These are phyloP conservation scores for Colletotrichum camelliae DNA, from an alignment of 2,329 filamentous ascomycete genomes.

Conservation along the genomic window DNA sequence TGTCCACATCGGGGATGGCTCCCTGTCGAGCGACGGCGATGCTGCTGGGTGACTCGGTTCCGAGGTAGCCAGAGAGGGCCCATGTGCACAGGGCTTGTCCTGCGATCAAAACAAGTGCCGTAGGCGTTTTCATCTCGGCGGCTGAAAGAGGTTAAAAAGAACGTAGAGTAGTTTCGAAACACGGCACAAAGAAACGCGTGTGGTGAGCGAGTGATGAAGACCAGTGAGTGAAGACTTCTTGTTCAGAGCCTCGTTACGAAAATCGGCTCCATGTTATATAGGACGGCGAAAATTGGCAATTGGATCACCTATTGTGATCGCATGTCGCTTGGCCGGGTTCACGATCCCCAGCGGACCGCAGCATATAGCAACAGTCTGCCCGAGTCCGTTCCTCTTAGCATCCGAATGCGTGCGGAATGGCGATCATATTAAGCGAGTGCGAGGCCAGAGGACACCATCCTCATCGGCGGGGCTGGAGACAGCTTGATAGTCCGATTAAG, in stretches of 20 bases:
- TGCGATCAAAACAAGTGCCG: fast-evolving
- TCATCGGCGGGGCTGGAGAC: not conserved
- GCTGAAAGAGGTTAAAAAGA: not conserved
- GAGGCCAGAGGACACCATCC: not conserved
- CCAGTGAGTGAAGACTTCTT: not conserved
- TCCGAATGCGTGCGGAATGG: not conserved
- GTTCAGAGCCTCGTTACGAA: not conserved
- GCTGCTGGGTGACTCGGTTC: not conserved
- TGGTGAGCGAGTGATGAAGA: not conserved
- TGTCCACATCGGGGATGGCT: fast-evolving
- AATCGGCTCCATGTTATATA: not conserved
- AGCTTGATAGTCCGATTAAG: too few relatives aligned
- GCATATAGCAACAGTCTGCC: not conserved
- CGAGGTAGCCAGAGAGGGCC: not conserved
- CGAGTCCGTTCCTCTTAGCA: not conserved
- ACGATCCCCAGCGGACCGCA: fast-evolving
- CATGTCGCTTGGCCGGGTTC: not conserved
- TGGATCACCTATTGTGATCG: too few relatives aligned
- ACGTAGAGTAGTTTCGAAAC: not conserved
- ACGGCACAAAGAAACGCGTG: not conserved
- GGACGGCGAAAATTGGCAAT: not conserved
- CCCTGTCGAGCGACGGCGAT: not conserved
- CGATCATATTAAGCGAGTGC: not conserved
- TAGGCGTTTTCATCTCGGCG: not conserved
- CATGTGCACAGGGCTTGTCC: not conserved